phyloP scores from a whole-genome alignment of 257 asterid species.

The Capsicum baccatum region DNA sequence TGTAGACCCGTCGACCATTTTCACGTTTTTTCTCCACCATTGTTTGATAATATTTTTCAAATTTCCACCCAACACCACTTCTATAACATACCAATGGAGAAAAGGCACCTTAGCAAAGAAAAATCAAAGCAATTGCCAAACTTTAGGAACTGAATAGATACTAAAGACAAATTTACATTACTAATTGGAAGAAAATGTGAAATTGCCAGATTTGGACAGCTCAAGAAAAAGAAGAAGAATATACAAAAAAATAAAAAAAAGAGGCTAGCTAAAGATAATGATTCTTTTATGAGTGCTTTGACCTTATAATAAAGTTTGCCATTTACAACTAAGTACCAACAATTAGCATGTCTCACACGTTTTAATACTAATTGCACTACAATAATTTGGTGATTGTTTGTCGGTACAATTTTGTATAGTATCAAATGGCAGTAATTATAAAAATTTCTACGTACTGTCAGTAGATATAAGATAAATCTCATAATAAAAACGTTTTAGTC shows the following conservation, averaged over 20 bases:
- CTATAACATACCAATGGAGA: background rate
- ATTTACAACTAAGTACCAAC: background rate
- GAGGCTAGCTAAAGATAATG: background rate
- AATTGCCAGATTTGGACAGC: background rate
- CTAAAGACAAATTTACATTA: background rate
- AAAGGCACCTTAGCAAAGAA: background rate
- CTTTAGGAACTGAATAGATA: conserved; percentile 4
- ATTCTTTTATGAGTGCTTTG: background rate
- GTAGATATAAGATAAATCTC: background rate
- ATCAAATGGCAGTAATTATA: background rate
- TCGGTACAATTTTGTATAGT: background rate
- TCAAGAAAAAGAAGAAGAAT: background rate
- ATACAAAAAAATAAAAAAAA: background rate
- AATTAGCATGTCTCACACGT: background rate
- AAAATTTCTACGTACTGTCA: background rate
- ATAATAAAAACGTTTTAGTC: background rate
- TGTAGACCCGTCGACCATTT: too few species aligned
- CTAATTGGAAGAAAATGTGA: background rate
- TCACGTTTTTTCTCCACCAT: background rate
- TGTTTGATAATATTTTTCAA: conserved; percentile 6
- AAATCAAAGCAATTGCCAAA: background rate
- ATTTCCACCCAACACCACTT: conserved; percentile 15
- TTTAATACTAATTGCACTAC: background rate
- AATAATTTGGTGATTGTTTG: background rate
- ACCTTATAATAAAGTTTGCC: background rate